Base-by-base conservation (phyloP, 768 basidiomycete genomes). In the Sporobolomyces pararoseus region DNA sequence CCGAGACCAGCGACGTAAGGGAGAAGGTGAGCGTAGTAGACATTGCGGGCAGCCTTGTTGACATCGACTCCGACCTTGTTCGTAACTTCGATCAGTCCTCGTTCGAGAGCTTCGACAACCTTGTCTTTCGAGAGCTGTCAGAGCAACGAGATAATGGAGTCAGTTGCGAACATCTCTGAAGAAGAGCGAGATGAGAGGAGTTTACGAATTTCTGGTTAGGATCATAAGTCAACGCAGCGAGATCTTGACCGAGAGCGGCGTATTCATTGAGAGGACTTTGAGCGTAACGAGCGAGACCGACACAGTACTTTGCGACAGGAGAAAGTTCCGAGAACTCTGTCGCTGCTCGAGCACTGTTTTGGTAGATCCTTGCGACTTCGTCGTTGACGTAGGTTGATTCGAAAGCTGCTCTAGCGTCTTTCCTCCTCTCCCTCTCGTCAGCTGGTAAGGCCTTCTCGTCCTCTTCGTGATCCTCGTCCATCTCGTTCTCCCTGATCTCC, bases 231-330 rank as follows among this genome's bases (percentile, higher is more conserved):
- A 98, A 86, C 7, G 91, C 87, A 3, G 86, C 82, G 58, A 98
- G 86, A 79, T 96, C 91, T 16, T 84, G 71, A 4, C 94, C 95
- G 46, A 98, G 81, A 2, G 94, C 91, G 23, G 90, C 89, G 78
- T 90, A 94, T 78, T 98, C 96, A 77, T 91, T 95, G 75, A 98
- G 80, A 3, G 96, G 96, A 77, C 87, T 95, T 80, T 98, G 96
- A 7, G 86, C 84, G 76, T 93, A 98, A 66, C 96, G 87, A 46
- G 92, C 94, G 73, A 99, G 82, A 61, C 91, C 96, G 55, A 98
- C 84, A 76, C 95, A 97, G 77, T 97, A 99, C 79, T 90, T 89
- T 39, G 88, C 89, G 53, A 88, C 87, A 6, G 85, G 81, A 0
- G 90, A 85, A 50, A 95, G 81, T 0, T 87, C 83, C 55, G 87